Base-by-base conservation (phyloP, 306 rosid genomes). In the Vigna angularis region DNA sequence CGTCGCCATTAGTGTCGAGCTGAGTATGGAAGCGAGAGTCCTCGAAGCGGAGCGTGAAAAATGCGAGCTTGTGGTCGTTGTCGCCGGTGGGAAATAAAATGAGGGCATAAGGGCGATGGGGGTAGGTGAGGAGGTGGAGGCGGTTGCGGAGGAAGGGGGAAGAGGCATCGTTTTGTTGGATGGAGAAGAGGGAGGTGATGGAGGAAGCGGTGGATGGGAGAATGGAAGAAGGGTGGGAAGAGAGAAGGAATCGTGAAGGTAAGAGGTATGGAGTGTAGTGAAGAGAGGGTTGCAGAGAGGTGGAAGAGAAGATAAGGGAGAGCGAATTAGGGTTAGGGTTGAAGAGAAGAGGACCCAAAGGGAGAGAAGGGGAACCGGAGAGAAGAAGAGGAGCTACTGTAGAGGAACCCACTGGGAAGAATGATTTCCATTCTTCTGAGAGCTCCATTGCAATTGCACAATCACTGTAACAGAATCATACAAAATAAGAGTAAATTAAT, bases 301-400 rank as follows among this genome's bases (percentile, higher is more conserved):
- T 30, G 14, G 87, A 88, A 20, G 91, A 81, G 57, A 83, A 79
- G 22, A 93, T 72, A 65, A 5, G 61, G 9, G 78, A 61, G 4
- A 79, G 70, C 0, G 91, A 40, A 5, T 56, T 7, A 63, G 87
- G 84, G 22, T 67, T 88, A 1, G 95, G 93, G 77, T 86, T 88
- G 73, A 93, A 93, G 66, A 81, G 5, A 18, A 91, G 90, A 17
- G 98, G 97, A 16, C 98, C 98, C 2, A 88, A 8, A 0, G 59
- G 32, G 4, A 64, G 14, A 4, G 84, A 47, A 3, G 16, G 30
- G 44, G 78, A 71, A 15, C 18, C 20, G 18, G 85, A 66, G 7
- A 15, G 65, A 45, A 77, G 81, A 45, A 74, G 73, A 45, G 81
- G 82, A 45, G 87, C 52, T 11, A 79, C 70, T 26, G 66, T 82